Percentiles rank a stretch among this genome's conserved stretches.
These are phyloP conservation scores for Phaffomyces thermotolerans DNA, from an alignment of 805 yeast genomes.

Conservation along the genomic window DNA sequence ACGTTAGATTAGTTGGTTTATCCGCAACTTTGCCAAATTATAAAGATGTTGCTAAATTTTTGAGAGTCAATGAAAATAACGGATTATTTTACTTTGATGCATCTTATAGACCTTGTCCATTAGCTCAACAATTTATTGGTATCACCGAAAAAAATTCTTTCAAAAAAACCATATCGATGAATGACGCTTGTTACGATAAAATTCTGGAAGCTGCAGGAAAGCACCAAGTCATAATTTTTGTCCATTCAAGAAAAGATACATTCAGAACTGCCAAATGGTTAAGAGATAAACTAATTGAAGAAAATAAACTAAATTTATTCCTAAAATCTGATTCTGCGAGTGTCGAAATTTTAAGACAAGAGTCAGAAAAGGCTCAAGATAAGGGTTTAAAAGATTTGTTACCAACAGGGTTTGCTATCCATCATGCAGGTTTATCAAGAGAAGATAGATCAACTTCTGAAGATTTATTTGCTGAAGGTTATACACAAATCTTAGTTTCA, in stretches of 20 bases:
- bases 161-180: constrained; percentile 74
- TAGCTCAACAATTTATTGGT: constrained; percentile 83
- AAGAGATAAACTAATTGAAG: constrained; percentile 51
- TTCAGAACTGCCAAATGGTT: constrained; percentile 74
- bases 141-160: constrained; percentile 77
- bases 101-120: constrained; percentile 84
- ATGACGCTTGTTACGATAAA: constrained; percentile 84
- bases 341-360: constrained; percentile 54
- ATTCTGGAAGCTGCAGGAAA: constrained; percentile 57
- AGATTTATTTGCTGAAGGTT: constrained; percentile 83
- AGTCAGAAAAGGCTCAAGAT: constrained; percentile 50
- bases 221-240: constrained; percentile 83
- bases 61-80: constrained; percentile 50
- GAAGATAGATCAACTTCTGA: constrained; percentile 73
- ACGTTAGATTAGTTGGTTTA: constrained; percentile 70
- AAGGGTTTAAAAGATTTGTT: constrained; percentile 50
- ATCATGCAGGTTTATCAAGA: constrained; percentile 82
- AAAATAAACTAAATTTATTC: constrained; percentile 39
- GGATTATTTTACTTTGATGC: constrained; percentile 81
- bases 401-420: constrained; percentile 75
- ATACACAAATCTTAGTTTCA: constrained; percentile 74
- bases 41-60: constrained; percentile 74
- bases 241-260: constrained; percentile 91
- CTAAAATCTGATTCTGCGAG: constrained; percentile 43
- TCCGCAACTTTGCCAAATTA: constrained; percentile 94